Evolutionary conservation across 164 flowering plant genomes (phyloP).

Genomic region (Taxillus chinensis): DNA sequence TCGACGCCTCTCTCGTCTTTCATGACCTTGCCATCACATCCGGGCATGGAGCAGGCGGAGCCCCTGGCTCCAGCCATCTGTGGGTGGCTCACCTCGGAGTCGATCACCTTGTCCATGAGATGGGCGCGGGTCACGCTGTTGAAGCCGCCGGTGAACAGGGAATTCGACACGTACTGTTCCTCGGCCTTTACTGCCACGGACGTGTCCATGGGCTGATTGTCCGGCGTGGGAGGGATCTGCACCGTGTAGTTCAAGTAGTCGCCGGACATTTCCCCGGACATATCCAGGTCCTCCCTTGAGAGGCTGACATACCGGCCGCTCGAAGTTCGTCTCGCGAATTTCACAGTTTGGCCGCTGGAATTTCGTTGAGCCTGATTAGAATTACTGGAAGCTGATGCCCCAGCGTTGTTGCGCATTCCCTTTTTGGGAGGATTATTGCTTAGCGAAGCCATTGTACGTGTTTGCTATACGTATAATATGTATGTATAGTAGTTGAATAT

Average conservation of each 20-base stretch:
- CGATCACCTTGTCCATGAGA: constrained; percentile 6
- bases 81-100: constrained; percentile 1
- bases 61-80: constrained; percentile 7
- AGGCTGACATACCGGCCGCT: constrained; percentile 5
- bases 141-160: constrained; percentile 2
- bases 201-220: constrained; percentile 6
- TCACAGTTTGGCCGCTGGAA: not conserved
- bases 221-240: constrained; percentile 6
- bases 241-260: constrained; percentile 3
- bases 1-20: constrained; percentile 1
- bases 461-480: too few relatives aligned
- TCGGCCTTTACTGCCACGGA: constrained; percentile 4
- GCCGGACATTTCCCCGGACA: constrained; percentile 4
- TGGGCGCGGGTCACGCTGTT: constrained; percentile 4
- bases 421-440: not conserved
- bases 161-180: constrained; percentile 6
- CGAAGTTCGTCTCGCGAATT: constrained; percentile 2
- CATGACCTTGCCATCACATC: constrained; percentile 6
- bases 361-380: not conserved
- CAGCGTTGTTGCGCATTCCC: not conserved
- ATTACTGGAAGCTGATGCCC: not conserved
- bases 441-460: not conserved
- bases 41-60: constrained; percentile 5
- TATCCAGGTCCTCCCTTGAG: constrained; percentile 3
- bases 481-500: too few relatives aligned